Conservation (phyloP, 2,329 filamentous ascomycete species). For the Trichoderma hamatum region DNA sequence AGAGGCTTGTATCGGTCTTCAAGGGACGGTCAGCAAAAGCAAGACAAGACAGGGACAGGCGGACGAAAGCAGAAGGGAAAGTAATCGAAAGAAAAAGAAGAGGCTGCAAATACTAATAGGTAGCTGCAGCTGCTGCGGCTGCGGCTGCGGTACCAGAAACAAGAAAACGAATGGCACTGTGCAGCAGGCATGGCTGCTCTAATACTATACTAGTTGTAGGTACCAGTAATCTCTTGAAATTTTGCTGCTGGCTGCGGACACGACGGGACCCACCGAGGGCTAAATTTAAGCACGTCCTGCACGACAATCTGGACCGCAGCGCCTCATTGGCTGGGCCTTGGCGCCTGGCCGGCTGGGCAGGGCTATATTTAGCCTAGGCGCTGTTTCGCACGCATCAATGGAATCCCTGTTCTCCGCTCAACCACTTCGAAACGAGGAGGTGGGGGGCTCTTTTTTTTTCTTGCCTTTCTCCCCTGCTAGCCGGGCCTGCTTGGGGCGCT, state of each 20-base stretch:
- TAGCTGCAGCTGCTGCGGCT: not conserved
- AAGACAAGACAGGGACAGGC: not conserved
- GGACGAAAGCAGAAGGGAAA: not conserved
- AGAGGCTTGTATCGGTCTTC: not conserved
- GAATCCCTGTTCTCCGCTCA: constrained; percentile 27
- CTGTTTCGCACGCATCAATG: constrained; percentile 25
- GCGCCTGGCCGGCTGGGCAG: constrained; percentile 37
- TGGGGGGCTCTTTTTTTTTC: constrained; percentile 8
- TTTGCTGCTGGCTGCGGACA: constrained; percentile 23
- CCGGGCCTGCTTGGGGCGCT: constrained; percentile 10
- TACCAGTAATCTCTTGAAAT: constrained; percentile 7
- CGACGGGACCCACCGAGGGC: constrained; percentile 23
- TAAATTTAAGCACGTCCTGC: constrained; percentile 28
- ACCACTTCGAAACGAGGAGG: constrained; percentile 28
- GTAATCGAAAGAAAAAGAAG: not conserved
- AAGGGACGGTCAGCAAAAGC: not conserved
- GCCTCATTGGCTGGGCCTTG: constrained; percentile 39
- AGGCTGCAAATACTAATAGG: not conserved
- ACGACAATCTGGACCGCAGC: constrained; percentile 33
- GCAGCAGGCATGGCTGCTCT: constrained; percentile 2
- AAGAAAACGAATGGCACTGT: not conserved
- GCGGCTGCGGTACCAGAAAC: not conserved
- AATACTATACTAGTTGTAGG: not conserved
- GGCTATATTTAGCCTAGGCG: constrained; percentile 41
- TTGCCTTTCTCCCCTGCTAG: constrained; percentile 1